Evolutionary conservation across 306 rosid species (phyloP).

Genomic region (Lithocarpus polystachyus): DNA sequence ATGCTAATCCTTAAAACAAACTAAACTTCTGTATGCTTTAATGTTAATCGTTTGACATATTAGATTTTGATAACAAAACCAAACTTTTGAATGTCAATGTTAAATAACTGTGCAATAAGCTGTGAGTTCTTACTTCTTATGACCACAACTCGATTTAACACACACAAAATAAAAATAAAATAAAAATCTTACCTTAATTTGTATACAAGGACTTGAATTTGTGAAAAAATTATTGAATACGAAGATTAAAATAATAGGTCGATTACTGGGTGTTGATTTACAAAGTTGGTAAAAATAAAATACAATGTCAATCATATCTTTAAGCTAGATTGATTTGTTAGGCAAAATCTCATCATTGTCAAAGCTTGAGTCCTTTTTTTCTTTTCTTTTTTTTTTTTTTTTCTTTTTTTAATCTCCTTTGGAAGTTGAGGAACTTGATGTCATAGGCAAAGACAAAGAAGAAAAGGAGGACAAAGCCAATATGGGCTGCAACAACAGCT

Average conservation of each 20-base stretch:
- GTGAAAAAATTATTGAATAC: not conserved
- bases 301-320: not conserved
- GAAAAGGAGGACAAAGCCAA: conserved; percentile 35
- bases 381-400: too few species aligned
- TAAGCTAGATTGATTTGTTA: too few species aligned
- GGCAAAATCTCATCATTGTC: not conserved
- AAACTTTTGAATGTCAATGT: too few species aligned
- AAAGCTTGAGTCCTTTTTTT: not conserved
- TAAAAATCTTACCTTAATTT: not conserved
- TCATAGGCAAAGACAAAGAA: conserved; percentile 42
- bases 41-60: too few species aligned
- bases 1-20: too few species aligned
- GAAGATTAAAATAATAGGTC: not conserved
- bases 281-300: not conserved
- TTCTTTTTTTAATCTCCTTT: too few species aligned
- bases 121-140: too few species aligned
- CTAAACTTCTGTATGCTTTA: too few species aligned
- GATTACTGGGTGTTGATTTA: too few species aligned
- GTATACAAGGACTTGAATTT: not conserved
- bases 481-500: conserved; percentile 37
- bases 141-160: too few species aligned
- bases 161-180: not conserved
- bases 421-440: conserved; percentile 50
- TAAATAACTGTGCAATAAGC: too few species aligned
- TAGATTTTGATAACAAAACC: too few species aligned